Evolutionary conservation across 176 grass and related monocot species (phyloP).

Genomic region (Phoenix dactylifera): DNA sequence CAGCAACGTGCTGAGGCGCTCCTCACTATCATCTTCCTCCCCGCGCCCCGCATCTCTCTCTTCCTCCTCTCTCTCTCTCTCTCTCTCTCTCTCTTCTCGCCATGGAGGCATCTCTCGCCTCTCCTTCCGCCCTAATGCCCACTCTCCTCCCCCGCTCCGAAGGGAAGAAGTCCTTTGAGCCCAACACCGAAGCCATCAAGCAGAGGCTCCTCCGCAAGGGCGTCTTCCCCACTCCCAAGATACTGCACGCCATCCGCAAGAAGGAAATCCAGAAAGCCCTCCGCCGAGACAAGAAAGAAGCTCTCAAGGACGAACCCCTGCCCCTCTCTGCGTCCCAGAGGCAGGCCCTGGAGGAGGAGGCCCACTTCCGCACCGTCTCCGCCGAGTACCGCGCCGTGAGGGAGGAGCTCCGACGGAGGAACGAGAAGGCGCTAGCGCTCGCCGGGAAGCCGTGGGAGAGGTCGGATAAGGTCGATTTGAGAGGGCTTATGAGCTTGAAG

Average conservation of each 20-base stretch:
- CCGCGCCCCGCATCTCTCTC: not conserved
- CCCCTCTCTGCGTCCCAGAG: slow-evolving; percentile 11
- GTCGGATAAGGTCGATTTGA: slow-evolving; percentile 11
- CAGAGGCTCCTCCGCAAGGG: slow-evolving; percentile 58
- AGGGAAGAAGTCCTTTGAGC: slow-evolving; percentile 18
- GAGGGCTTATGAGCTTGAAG: slow-evolving; percentile 10
- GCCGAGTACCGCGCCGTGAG: slow-evolving; percentile 57
- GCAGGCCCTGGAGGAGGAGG: slow-evolving; percentile 34
- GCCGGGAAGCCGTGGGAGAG: slow-evolving; percentile 51
- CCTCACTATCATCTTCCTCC: too few species aligned
- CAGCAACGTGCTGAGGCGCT: too few species aligned
- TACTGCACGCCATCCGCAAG: slow-evolving; percentile 75
- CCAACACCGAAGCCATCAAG: slow-evolving; percentile 41
- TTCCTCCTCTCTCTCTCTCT: slow-evolving; percentile 11
- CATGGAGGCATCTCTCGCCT: slow-evolving; percentile 7
- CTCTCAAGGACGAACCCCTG: slow-evolving; percentile 15
- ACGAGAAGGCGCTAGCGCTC: slow-evolving; percentile 3
- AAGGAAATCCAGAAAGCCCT: slow-evolving; percentile 74
- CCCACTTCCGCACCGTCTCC: slow-evolving; percentile 37
- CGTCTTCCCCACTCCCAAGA: slow-evolving; percentile 65
- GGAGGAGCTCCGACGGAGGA: slow-evolving; percentile 27
- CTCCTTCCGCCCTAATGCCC: slow-evolving; percentile 13
- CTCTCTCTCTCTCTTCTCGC: slow-evolving; percentile 4
- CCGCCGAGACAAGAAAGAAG: slow-evolving; percentile 55
- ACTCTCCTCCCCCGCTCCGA: not conserved